Base-by-base conservation (phyloP, 2,329 filamentous ascomycete species). In the Cladosporium sp. region DNA sequence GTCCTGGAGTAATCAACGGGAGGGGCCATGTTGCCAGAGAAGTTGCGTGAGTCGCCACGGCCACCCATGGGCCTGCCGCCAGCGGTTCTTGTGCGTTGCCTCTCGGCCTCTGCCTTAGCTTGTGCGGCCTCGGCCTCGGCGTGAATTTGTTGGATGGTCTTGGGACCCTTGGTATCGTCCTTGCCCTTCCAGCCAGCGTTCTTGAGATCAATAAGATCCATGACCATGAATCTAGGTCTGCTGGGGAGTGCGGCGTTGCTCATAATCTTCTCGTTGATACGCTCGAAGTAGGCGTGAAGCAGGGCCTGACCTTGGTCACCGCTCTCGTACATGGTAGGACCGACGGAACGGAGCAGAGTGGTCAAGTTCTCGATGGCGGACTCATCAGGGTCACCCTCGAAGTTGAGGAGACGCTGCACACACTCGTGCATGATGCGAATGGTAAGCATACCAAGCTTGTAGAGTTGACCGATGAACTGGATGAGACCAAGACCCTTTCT, bases 401-500 rank as follows among this genome's bases (percentile, higher is more conserved):
- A 98, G 81, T 99, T 94, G 71, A 99, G 91, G 69, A 99, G 87
- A 81, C 96, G 97, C 82, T 93, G 90, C 30, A 99, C 93, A 86
- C 95, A 99, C 80, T 97, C 92, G 83, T 99, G 94, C 95, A 99
- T 99, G 81, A 99, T 99, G 78, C 94, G 91, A 79, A 97, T 92
- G 67, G 95, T 99, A 79, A 99, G 86, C 95, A 99, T 99, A 77
- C 91, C 89, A 67, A 99, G 88, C 85, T 98, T 99, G 88, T 96
- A 99, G 54, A 99, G 88, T 81, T 99, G 95, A 83, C 95, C 95
- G 76, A 99, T 99, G 82, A 99, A 99, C 81, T 97, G 94, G 69
- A 99, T 94, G 25, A 99, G 87, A 89, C 95, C 95, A 70, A 99
- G 91, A 81, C 95, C 95, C 79, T 93, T 91, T 81, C 95, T 90